Conservation (phyloP, 2,329 filamentous ascomycete species). For the Alternaria sp. region DNA sequence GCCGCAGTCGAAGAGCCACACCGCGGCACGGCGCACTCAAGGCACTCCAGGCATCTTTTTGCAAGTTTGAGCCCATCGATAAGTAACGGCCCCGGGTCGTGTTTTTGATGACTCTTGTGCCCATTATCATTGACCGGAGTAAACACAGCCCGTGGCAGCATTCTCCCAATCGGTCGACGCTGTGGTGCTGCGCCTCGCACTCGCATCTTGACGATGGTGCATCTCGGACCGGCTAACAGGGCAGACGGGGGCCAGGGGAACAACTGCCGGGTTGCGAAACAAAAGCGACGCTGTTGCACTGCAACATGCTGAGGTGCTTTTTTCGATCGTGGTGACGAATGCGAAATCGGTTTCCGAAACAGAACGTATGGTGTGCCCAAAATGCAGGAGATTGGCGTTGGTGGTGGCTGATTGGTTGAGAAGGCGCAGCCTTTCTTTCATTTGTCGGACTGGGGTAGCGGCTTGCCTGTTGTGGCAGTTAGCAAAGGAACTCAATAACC, state of each 20-base stretch:
- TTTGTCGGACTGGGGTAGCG: conserved; percentile 22
- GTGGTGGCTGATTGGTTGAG: conserved; percentile 15
- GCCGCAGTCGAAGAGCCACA: conserved; percentile 36
- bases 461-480: conserved; percentile 27
- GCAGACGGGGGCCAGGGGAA: conserved; percentile 7
- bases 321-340: conserved; percentile 11
- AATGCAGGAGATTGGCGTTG: conserved; percentile 11
- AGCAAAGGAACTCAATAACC: conserved; percentile 3
- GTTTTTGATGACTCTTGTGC: conserved; percentile 29
- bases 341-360: conserved; percentile 18
- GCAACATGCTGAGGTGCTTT: conserved; percentile 8
- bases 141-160: conserved; percentile 40
- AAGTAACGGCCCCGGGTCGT: conserved; percentile 35
- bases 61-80: conserved; percentile 29
- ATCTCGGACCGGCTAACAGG: conserved; percentile 2
- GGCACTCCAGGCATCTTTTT: conserved; percentile 27
- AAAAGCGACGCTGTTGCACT: conserved; percentile 12
- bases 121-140: conserved; percentile 36
- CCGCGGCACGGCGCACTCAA: conserved; percentile 37
- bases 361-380: conserved; percentile 32
- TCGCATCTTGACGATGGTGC: conserved; percentile 16
- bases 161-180: conserved; percentile 21
- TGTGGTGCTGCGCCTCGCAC: conserved; percentile 34
- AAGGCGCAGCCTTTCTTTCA: conserved; percentile 25
- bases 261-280: conserved; percentile 12